phyloP scores from a whole-genome alignment of 2,329 filamentous ascomycete genomes.

The Colletotrichum magnum region DNA sequence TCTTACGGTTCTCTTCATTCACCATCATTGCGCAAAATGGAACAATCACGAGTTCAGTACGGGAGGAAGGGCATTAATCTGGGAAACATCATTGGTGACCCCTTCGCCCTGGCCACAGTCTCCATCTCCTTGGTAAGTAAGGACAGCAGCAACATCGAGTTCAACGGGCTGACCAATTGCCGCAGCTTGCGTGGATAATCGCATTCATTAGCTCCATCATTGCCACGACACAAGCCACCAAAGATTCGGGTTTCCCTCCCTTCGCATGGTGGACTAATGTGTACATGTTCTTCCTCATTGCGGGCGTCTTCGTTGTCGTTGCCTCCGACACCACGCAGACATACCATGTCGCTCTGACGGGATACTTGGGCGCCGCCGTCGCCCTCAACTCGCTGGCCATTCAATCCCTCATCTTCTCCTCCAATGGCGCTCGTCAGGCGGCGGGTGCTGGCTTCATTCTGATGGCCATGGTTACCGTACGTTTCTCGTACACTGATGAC shows the following conservation, averaged over 20 bases:
- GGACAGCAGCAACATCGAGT: background rate
- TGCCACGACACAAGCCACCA: constrained; percentile 64
- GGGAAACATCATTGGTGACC: constrained; percentile 94
- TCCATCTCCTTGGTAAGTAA: constrained; percentile 88
- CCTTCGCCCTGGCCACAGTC: constrained; percentile 93
- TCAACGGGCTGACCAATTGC: background rate
- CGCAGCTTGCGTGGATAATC: constrained; percentile 93
- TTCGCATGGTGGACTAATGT: constrained; percentile 94
- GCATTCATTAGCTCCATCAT: constrained; percentile 90
- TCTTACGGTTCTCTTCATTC: constrained; percentile 80
- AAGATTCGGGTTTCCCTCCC: constrained; percentile 71
- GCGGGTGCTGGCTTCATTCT: constrained; percentile 94
- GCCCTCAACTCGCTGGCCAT: constrained; percentile 89
- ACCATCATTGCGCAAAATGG: constrained; percentile 86
- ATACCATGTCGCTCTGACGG: constrained; percentile 92
- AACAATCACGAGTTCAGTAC: constrained; percentile 73
- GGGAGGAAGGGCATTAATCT: constrained; percentile 76
- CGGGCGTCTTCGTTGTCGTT: constrained; percentile 85
- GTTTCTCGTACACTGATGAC: constrained; percentile 50
- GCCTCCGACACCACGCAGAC: constrained; percentile 87
- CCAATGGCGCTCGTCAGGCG: constrained; percentile 82
- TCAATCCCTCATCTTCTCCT: constrained; percentile 86
- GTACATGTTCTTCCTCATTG: constrained; percentile 87
- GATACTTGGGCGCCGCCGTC: constrained; percentile 86
- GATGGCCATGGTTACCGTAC: constrained; percentile 90